Conservation (phyloP, 1,139 yeast species). For the Meyerozyma sp. region DNA sequence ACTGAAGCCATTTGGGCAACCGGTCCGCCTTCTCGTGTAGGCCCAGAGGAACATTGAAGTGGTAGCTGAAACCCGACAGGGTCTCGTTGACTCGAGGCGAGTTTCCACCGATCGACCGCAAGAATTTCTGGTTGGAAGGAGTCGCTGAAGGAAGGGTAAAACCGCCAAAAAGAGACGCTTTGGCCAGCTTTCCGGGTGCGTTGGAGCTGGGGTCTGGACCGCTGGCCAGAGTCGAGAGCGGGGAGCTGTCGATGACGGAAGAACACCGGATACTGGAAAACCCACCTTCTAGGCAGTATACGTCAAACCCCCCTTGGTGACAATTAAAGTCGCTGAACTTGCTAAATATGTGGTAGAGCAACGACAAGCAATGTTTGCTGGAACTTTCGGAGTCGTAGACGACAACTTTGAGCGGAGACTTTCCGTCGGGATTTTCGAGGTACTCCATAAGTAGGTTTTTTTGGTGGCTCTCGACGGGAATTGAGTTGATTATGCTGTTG, state of each 20-base stretch:
- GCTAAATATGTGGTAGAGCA: not conserved
- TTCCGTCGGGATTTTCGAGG: not conserved
- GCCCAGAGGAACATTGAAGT: conserved; percentile 30
- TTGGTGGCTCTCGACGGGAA: not conserved
- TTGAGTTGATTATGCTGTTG: not conserved
- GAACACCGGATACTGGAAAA: not conserved
- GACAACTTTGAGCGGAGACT: not conserved
- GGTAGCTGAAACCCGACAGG: conserved; percentile 24
- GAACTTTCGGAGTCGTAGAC: not conserved
- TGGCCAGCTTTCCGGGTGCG: not conserved
- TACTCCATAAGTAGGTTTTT: not conserved
- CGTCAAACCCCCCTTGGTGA: not conserved
- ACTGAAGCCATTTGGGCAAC: conserved; percentile 47
- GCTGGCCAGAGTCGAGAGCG: too few relatives aligned
- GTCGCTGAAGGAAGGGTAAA: conserved; percentile 13
- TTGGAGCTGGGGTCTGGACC: not conserved
- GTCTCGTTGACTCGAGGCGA: not conserved
- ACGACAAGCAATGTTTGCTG: not conserved
- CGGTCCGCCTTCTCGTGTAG: conserved; percentile 15
- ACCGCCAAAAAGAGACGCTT: conserved; percentile 4
- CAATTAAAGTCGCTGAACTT: not conserved
- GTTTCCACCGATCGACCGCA: conserved; percentile 10
- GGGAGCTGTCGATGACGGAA: not conserved
- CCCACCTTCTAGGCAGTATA: not conserved
- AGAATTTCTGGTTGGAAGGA: conserved; percentile 9